These are phyloP conservation scores for Puccinellia tenuiflora DNA, from an alignment of 176 grass and related monocot species.

Conservation along the genomic window DNA sequence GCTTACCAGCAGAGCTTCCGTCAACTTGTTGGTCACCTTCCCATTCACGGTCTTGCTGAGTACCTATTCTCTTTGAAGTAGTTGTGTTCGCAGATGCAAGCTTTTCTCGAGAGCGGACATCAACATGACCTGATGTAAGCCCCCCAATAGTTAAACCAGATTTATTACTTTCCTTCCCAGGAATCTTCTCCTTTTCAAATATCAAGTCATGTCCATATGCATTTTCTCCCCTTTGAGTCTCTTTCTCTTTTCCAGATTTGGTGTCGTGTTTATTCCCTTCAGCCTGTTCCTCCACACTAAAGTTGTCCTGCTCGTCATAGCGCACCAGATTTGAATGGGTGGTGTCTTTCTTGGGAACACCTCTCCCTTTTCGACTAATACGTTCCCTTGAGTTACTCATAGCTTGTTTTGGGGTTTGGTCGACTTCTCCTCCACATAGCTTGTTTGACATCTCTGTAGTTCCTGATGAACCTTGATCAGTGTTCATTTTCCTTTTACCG, in stretches of 20 bases:
- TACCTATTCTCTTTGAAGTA: not conserved
- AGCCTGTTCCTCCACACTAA: not conserved
- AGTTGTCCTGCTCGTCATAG: not conserved
- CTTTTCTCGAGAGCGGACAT: not conserved
- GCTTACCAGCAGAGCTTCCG: not conserved
- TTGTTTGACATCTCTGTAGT: not conserved
- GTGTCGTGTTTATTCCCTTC: not conserved
- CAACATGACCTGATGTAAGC: not conserved
- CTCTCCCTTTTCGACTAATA: not conserved
- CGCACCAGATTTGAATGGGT: not conserved
- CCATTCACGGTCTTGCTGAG: not conserved
- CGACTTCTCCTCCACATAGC: not conserved
- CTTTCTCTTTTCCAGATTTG: not conserved
- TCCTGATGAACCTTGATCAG: not conserved
- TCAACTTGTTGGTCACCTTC: not conserved
- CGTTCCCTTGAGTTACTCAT: not conserved
- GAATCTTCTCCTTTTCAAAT: conserved; percentile 4
- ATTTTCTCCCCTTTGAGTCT: not conserved
- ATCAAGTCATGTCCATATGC: not conserved
- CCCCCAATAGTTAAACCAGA: not conserved
- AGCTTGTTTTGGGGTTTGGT: not conserved
- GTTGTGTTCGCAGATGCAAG: not conserved
- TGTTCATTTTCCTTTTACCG: not conserved
- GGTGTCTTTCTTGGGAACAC: not conserved
- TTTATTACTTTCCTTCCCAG: not conserved